Conservation (phyloP, 2,329 filamentous ascomycete species). For the Passalora sequoiae region DNA sequence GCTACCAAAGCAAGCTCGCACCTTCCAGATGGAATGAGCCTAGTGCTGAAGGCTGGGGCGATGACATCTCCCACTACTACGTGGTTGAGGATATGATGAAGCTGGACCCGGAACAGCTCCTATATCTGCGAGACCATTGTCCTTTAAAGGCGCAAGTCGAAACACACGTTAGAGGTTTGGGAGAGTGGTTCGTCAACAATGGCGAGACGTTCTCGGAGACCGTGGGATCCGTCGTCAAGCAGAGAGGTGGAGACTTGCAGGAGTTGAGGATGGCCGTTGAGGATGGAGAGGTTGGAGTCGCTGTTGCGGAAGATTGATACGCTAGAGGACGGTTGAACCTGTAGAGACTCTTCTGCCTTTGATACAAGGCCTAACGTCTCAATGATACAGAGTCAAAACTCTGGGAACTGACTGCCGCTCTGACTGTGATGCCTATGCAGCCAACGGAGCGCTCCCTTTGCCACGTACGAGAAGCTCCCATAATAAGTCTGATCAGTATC, state of each 20-base stretch:
- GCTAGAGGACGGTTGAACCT: no score
- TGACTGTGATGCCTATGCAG: no score
- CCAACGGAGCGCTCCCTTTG: no score
- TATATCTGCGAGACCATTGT: conserved; percentile 54
- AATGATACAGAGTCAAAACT: no score
- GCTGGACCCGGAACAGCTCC: conserved; percentile 55
- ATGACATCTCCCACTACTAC: conserved; percentile 60
- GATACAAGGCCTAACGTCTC: no score
- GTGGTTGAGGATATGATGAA: conserved; percentile 62
- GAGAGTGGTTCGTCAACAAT: conserved; percentile 60
- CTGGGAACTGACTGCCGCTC: no score
- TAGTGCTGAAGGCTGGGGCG: conserved; percentile 59
- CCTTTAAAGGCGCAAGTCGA: conserved; percentile 55
- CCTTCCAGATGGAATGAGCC: conserved; percentile 48
- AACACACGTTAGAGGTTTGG: conserved; percentile 46
- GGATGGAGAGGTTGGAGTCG: conserved; percentile 67
- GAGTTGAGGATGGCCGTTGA: conserved; percentile 61
- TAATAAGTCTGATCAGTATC: no score
- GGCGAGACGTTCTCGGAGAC: conserved; percentile 60
- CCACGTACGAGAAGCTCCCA: no score
- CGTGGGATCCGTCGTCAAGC: conserved; percentile 51
- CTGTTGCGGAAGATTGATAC: no score
- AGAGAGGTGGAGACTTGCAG: conserved; percentile 49
- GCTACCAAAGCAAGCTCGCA: conserved; percentile 45
- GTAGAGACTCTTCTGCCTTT: no score